Percentiles rank a stretch among this genome's conserved stretches.
phyloP scores from a whole-genome alignment of 2,329 filamentous ascomycete genomes.

The Fusarium foetens region DNA sequence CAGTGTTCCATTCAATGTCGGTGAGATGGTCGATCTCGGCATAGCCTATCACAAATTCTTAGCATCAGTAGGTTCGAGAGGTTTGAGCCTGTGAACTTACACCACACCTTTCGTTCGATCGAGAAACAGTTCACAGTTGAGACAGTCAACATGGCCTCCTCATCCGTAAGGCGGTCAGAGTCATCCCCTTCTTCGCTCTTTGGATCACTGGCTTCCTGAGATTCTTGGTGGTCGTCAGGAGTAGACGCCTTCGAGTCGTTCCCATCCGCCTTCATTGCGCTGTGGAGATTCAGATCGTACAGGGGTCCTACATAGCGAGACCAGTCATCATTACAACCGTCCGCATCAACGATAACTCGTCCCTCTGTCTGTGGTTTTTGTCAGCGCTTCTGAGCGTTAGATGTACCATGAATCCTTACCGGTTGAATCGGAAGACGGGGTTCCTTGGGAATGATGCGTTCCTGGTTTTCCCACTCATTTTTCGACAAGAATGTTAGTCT shows the following conservation, averaged over 20 bases:
- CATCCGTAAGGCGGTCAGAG: background rate
- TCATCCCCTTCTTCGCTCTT: background rate
- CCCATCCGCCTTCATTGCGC: background rate
- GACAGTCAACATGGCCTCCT: conserved; percentile 12
- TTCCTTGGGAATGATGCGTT: background rate
- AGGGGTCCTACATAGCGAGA: too few species aligned
- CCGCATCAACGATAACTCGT: background rate
- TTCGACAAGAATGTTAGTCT: background rate
- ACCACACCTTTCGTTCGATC: conserved; percentile 14
- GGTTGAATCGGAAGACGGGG: background rate
- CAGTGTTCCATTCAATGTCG: background rate
- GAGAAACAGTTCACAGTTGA: conserved; percentile 9
- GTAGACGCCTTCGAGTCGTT: background rate
- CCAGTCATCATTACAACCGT: background rate
- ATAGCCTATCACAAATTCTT: background rate
- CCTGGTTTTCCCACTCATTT: background rate
- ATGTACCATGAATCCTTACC: background rate
- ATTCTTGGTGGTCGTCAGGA: background rate
- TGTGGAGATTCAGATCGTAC: background rate
- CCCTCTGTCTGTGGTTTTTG: background rate
- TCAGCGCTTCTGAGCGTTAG: background rate
- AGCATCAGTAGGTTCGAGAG: background rate
- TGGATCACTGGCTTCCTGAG: background rate
- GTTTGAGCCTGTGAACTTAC: conserved; percentile 6
- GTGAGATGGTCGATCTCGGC: background rate